Percentiles rank a stretch among this genome's conserved stretches.
These are phyloP conservation scores for Roridomyces roridus DNA, from an alignment of 768 basidiomycete species.

Conservation along the genomic window DNA sequence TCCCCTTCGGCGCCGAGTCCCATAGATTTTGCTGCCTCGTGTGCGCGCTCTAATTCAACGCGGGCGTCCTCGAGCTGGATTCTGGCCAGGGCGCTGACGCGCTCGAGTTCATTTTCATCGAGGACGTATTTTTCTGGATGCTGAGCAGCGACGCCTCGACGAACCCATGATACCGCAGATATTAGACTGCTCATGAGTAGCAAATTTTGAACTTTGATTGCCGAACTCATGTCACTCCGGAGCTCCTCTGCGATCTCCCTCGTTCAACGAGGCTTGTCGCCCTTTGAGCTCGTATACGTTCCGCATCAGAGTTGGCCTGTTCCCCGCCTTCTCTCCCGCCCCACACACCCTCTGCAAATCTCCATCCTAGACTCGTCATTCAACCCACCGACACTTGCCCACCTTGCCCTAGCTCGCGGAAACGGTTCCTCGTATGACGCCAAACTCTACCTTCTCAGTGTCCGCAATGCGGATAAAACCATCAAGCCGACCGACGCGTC, in stretches of 20 bases:
- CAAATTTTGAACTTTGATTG: not conserved
- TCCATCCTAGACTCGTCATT: constrained; percentile 91
- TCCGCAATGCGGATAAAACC: constrained; percentile 86
- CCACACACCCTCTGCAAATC: constrained; percentile 50
- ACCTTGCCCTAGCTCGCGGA: constrained; percentile 68
- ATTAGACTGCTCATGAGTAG: constrained; percentile 72
- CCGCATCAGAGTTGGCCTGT: constrained; percentile 74
- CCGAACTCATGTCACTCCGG: constrained; percentile 8
- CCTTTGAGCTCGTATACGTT: constrained; percentile 65
- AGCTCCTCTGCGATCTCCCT: constrained; percentile 16
- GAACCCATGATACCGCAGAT: constrained; percentile 81
- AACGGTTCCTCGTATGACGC: constrained; percentile 67
- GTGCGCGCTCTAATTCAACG: constrained; percentile 82
- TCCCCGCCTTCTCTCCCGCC: constrained; percentile 33
- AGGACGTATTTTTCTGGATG: constrained; percentile 89
- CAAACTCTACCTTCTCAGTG: constrained; percentile 79
- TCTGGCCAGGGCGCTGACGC: constrained; percentile 86
- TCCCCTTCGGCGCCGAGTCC: constrained; percentile 69
- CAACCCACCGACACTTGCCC: constrained; percentile 90
- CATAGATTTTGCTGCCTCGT: constrained; percentile 76
- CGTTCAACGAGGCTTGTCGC: constrained; percentile 50
- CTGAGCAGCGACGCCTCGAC: constrained; percentile 73
- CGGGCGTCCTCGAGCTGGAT: constrained; percentile 92
- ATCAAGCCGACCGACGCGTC: constrained; percentile 76
- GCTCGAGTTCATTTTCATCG: constrained; percentile 87